Evolutionary conservation across 2,329 filamentous ascomycete genomes (phyloP).

Genomic region (Microcyclospora pomicola): DNA sequence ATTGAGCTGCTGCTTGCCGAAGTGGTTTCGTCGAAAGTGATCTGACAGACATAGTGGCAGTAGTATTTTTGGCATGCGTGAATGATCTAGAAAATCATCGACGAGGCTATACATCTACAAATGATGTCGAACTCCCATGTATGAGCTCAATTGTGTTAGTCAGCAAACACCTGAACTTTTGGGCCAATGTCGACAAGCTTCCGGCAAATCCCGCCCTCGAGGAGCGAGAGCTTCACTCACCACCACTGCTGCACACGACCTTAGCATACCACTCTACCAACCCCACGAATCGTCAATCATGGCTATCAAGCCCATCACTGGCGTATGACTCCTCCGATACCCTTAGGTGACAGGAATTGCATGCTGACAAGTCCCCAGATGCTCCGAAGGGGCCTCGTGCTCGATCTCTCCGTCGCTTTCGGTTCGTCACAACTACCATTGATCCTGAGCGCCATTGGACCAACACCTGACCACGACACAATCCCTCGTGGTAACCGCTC

Average conservation of each 20-base stretch:
- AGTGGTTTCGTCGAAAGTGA: too few relatives aligned
- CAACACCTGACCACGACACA: constrained; percentile 1
- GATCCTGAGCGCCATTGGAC: neutral
- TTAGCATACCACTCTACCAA: neutral
- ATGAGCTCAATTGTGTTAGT: too few relatives aligned
- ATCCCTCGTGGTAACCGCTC: neutral
- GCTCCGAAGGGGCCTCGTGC: constrained; percentile 51
- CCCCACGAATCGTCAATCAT: constrained; percentile 2
- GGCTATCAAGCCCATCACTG: constrained; percentile 36
- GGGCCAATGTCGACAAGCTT: too few relatives aligned
- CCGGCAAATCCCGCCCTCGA: too few relatives aligned
- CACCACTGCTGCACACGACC: too few relatives aligned
- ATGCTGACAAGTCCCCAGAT: constrained; percentile 35
- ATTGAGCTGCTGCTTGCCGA: neutral
- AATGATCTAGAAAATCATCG: too few relatives aligned
- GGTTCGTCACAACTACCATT: constrained; percentile 35
- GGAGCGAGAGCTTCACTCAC: too few relatives aligned
- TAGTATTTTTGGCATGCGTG: too few relatives aligned
- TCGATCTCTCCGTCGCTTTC: constrained; percentile 52
- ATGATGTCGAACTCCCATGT: too few relatives aligned
- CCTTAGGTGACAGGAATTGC: neutral
- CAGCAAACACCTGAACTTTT: too few relatives aligned
- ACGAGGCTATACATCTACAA: too few relatives aligned
- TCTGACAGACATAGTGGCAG: too few relatives aligned
- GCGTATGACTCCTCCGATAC: constrained; percentile 25